Percentiles rank a stretch among this genome's conserved stretches.
These are phyloP conservation scores for Plasmodium reichenowi DNA, from an alignment of 169 alveolate genomes.

Conservation along the genomic window DNA sequence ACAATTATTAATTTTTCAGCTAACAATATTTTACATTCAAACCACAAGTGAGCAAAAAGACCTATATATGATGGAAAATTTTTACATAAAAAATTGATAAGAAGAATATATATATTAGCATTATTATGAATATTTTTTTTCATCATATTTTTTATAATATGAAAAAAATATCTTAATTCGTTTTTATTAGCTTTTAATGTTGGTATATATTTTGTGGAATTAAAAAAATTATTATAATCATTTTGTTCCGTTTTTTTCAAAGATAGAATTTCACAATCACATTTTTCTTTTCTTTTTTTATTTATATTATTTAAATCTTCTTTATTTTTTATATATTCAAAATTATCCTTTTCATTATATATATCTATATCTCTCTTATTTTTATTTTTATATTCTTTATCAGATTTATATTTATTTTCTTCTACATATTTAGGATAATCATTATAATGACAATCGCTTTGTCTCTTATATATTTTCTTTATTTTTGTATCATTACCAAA, in stretches of 20 bases:
- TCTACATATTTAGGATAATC: no score
- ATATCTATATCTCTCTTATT: no score
- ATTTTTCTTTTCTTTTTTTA: neutral
- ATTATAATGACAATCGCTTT: no score
- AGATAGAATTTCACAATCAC: neutral
- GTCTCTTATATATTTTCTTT: no score
- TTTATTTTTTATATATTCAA: neutral
- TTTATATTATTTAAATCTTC: neutral
- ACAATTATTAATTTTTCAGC: conserved; percentile 62
- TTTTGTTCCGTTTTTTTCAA: neutral
- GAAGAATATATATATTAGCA: conserved; percentile 27
- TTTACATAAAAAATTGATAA: conserved; percentile 34
- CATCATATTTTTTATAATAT: conserved; percentile 14
- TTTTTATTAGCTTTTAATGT: conserved; percentile 26
- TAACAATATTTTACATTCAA: conserved; percentile 45
- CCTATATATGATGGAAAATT: conserved; percentile 54
- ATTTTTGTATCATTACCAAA: no score
- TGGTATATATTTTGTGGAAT: conserved; percentile 36
- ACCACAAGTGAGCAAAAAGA: conserved; percentile 59
- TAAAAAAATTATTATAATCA: conserved; percentile 19
- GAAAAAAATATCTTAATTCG: conserved; percentile 27
- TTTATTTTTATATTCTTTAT: no score
- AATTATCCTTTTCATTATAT: neutral
- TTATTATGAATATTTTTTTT: conserved; percentile 6
- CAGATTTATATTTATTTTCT: no score